phyloP scores from a whole-genome alignment of 768 basidiomycete genomes.

The Russula lepida region DNA sequence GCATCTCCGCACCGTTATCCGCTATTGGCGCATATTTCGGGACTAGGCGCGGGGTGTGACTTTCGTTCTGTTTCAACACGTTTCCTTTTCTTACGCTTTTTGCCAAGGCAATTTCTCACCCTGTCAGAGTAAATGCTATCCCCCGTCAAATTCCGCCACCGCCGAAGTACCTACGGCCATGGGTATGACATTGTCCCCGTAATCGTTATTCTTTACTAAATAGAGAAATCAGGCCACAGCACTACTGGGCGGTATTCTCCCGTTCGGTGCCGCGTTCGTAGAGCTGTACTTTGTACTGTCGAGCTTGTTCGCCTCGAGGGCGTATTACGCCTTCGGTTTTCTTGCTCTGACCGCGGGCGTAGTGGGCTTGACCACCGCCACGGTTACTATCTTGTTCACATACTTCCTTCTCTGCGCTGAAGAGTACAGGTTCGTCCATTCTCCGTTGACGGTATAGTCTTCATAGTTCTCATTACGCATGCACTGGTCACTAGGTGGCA shows the following conservation, averaged over 20 bases:
- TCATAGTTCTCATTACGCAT: conserved; percentile 6
- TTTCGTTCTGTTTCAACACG: background rate
- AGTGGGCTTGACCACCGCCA: conserved; percentile 80
- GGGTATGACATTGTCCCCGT: conserved; percentile 40
- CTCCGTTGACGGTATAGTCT: background rate
- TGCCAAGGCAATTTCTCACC: conserved; percentile 60
- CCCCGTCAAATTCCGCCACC: conserved; percentile 91
- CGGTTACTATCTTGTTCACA: conserved; percentile 79
- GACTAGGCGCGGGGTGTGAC: conserved; percentile 71
- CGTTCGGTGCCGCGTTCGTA: conserved; percentile 93
- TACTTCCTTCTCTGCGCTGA: conserved; percentile 93
- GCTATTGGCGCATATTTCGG: conserved; percentile 83
- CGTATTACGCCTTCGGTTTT: conserved; percentile 96
- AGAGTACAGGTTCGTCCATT: conserved; percentile 65
- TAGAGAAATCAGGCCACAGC: conserved; percentile 43
- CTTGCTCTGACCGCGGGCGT: conserved; percentile 79
- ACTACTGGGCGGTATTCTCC: conserved; percentile 82
- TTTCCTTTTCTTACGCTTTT: conserved; percentile 5
- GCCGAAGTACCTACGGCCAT: conserved; percentile 76
- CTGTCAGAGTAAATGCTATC: conserved; percentile 85
- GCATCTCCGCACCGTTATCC: conserved; percentile 86
- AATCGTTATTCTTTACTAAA: background rate
- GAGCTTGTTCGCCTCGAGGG: conserved; percentile 83
- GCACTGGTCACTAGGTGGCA: conserved; percentile 63
- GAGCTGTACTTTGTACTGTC: conserved; percentile 91